Base-by-base conservation (phyloP, 2,329 filamentous ascomycete genomes). In the Calonectria multiphialidica region DNA sequence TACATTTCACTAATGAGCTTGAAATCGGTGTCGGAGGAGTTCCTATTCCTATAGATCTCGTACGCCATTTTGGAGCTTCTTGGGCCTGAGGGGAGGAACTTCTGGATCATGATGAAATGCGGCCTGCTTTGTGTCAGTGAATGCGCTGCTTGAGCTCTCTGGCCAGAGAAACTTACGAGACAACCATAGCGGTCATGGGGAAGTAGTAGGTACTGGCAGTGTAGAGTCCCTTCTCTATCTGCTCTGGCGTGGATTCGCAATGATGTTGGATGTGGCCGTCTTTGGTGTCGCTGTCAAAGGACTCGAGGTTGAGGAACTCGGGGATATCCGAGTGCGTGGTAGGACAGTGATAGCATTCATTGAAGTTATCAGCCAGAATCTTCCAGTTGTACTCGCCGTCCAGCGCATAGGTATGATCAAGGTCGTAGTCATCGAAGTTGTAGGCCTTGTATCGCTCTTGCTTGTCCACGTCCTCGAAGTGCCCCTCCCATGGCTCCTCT, bases 341-440 rank as follows among this genome's bases (percentile, higher is more conserved):
- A 12, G 72, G 72, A 30, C 74, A 76, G 28, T 76, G 74, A 35
- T 71, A 92, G 79, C 90, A 92, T 78, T 90, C 90, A 78, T 92
- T 92, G 83, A 90, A 92, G 82, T 91, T 91, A 78, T 92, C 90
- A n/a, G 87, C 86, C 45, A 90, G 80, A 13, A 87, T 87, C 82
- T 90, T 90, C 89, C 89, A 91, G 82, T 90, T 90, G 78, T 87
- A 89, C 35, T 86, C 84, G 0, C 86, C 87, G 37, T 88, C 85
- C 85, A 89, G 87, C 73, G 88, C 85, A 87, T 88, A 90, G 21
- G 81, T 80, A 77, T 90, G 88, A 74, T 90, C 88, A 74, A 90
- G 91, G n/a, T 81, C 77, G 78, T 90, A 92, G 50, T 90, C 82
- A 1, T 85, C 83, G 70, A 86, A 88, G 74, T 88, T 81, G 79